Evolutionary conservation across 768 basidiomycete genomes (phyloP), one percentile per base, ranked within the genome.

Genomic region (Termitomyces sp.): DNA sequence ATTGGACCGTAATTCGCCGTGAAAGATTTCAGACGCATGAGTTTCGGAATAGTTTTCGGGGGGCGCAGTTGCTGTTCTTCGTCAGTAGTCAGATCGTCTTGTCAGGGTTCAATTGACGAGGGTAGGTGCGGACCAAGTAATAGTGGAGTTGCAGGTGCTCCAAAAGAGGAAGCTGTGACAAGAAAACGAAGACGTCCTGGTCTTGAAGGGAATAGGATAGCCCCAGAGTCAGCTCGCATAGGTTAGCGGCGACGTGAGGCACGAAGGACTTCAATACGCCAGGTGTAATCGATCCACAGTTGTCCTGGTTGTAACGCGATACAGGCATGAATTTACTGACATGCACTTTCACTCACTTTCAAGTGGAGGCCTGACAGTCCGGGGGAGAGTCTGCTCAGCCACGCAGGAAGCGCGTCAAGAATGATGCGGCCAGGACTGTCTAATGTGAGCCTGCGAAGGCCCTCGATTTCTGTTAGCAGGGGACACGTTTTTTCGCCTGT

Each of bases 261-360:
- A 75, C 12, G 53, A 84, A 69, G 0, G 76, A 73, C 20, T 70
- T 76, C 3, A 87, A 69, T 2, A 85, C 81, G 0, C 84, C 84
- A 11, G 84, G 85, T 0, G 85, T 86, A 16, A 87, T 72, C 6
- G 85, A 87, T 6, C 85, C 84, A 64, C 85, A 87, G 55, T 85
- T 81, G 34, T 74, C 75, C 84, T 86, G 48, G 51, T 4, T 55
- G 13, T 37, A 47, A 57, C 16, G 24, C 15, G 7, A 30, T 31
- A 50, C 33, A 9, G 15, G 20, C 8, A 42, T 7, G 7, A 15
- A 2, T 31, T 36, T 2, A 20, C 11, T n/a, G 15, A 4, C 2
- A 31, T 42, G 27, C 13, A 11, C 24, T 45, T 3, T 33, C 24
- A 41, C 76, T 58, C 58, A 82, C 82, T 65, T 69, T 73, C 4